Base-by-base conservation (phyloP, 441 rosid genomes). In the Croton laevigatus region DNA sequence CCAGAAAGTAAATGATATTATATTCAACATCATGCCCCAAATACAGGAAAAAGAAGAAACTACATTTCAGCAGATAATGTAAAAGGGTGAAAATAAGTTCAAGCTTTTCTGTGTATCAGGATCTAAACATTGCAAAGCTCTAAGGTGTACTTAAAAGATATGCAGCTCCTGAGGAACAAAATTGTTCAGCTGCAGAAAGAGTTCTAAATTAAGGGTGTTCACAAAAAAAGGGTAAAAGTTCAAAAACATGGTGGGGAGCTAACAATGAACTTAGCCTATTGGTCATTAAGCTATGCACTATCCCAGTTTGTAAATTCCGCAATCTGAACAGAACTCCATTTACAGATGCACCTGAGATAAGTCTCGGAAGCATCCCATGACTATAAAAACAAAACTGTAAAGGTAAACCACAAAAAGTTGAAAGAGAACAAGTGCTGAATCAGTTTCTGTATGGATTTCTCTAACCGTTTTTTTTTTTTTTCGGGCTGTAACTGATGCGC, bases 391-490 rank as follows among this genome's bases (percentile, higher is more conserved):
- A 64, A 52, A 63, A 61, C 17, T 66, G 63, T 52, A 19, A 42
- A 36, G 60, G 63, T 42, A 19, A 42, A 36, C 64, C 74, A 42
- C 55, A 38, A 22, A n/a, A 17, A 55, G 22, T 22, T 49, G 40
- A 60, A 66, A 68, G 19, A 37, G 7, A 13, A 38, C 38, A 68
- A 45, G 23, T 46, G 61, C 57, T 53, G 46, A 38, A 57, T 49
- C 42, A 58, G 19, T 75, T 69, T 52, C 71, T 75, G 75, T 60
- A 52, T 36, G 9, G 45, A 36, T 36, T 58, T 48, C 3, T 11
- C 60, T 8, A 66, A 34, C 27, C 57, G 38, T 57, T 49, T 51
- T 32, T 46, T 52, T 59, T 38, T 57, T 61, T 46, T n/a, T n/a
- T n/a, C n/a, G n/a, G 16, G 36, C 54, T 53, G n/a, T 5, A 46